Conservation (phyloP, 257 asterid species). For the Gardenia jasminoides region DNA sequence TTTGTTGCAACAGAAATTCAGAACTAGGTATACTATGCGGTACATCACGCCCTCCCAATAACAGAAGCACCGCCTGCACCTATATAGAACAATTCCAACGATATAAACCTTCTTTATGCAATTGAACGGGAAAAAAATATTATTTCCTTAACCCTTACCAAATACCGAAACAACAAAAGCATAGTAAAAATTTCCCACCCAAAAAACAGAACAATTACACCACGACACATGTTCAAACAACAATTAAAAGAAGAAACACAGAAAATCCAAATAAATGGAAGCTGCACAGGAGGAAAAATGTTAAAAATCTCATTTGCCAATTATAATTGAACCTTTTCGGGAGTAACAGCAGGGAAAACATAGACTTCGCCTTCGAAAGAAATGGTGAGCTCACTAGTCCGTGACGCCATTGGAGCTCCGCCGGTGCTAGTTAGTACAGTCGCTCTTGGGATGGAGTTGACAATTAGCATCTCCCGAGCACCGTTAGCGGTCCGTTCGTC, state of each 20-base stretch:
- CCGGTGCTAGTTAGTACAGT: conserved; percentile 18
- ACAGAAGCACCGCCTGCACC: conserved; percentile 47
- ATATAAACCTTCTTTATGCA: neutral
- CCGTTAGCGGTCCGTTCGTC: conserved; percentile 29
- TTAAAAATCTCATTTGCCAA: neutral
- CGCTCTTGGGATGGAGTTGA: conserved; percentile 26
- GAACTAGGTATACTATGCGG: conserved; percentile 27
- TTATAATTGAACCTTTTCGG: conserved; percentile 45
- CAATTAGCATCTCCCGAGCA: conserved; percentile 31
- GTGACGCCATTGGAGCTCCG: conserved; percentile 20
- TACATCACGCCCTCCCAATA: conserved; percentile 37
- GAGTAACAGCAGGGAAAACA: conserved; percentile 61
- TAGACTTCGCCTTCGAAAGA: conserved; percentile 67
- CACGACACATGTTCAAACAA: neutral
- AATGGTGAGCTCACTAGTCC: conserved; percentile 53
- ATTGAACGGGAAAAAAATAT: neutral
- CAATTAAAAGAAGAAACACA: neutral
- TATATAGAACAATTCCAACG: conserved; percentile 4
- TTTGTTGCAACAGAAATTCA: conserved; percentile 27
- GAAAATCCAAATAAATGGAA: neutral
- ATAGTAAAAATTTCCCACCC: neutral
- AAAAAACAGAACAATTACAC: neutral
- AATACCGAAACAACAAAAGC: neutral
- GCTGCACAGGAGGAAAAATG: neutral
- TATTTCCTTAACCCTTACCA: neutral